phyloP scores from a whole-genome alignment of 2,329 filamentous ascomycete genomes.

The Claviceps sp. region DNA sequence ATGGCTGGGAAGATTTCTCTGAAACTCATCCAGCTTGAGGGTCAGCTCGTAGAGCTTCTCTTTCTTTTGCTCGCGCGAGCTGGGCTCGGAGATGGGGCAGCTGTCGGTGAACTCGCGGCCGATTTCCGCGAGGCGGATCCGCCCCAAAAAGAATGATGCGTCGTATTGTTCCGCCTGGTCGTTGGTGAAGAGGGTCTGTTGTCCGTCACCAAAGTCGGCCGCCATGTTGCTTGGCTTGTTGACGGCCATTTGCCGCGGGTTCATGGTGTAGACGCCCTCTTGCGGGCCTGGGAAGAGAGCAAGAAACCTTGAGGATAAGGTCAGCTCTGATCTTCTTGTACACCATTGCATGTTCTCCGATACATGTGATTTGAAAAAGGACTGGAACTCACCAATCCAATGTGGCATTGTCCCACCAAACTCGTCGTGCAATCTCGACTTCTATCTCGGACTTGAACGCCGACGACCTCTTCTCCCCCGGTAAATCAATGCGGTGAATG shows the following conservation, averaged over 20 bases:
- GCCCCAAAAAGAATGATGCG: background rate
- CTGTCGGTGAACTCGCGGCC: constrained; percentile 1
- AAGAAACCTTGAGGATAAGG: background rate
- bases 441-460: background rate
- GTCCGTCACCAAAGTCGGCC: background rate
- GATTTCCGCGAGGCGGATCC: constrained; percentile 3
- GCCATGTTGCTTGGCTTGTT: constrained; percentile 2
- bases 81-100: background rate
- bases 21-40: background rate
- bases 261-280: constrained; percentile 3
- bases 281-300: constrained; percentile 3
- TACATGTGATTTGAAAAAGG: background rate
- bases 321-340: background rate
- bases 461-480: background rate
- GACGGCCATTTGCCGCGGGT: constrained; percentile 5
- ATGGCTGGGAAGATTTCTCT: constrained; percentile 2
- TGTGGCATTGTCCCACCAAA: constrained; percentile 5
- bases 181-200: background rate
- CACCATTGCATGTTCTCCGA: background rate
- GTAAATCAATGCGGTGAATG: constrained; percentile 2
- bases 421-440: constrained; percentile 1
- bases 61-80: background rate
- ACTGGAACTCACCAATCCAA: constrained; percentile 2
- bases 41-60: constrained; percentile 1
- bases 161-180: background rate